Percentiles rank a stretch among this genome's conserved stretches.
Conservation (phyloP, 1,139 yeast genomes). For the Saccharomyces uvarum region DNA sequence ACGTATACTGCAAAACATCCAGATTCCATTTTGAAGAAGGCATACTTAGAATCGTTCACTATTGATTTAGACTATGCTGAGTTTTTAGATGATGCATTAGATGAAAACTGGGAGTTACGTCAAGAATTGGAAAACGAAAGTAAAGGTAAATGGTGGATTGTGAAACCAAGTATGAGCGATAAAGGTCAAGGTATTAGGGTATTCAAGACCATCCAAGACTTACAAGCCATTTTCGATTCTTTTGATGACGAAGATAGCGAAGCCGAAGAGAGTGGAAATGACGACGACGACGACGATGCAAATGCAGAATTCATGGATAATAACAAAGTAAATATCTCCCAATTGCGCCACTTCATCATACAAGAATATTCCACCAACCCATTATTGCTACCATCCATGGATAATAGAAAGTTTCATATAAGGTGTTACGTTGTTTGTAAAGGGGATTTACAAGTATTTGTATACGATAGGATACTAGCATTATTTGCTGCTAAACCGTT, state of each 20-base stretch:
- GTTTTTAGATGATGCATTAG: constrained; percentile 84
- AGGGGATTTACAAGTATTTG: constrained; percentile 70
- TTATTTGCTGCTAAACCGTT: constrained; percentile 63
- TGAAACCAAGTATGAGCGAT: constrained; percentile 95
- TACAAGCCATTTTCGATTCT: constrained; percentile 75
- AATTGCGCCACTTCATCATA: constrained; percentile 80
- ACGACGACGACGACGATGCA: constrained; percentile 31
- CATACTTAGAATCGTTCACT: constrained; percentile 70
- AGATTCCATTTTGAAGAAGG: constrained; percentile 45
- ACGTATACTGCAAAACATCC: constrained; percentile 72
- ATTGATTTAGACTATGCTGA: constrained; percentile 95
- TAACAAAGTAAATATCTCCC: constrained; percentile 65
- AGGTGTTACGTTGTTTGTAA: constrained; percentile 75
- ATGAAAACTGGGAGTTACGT: constrained; percentile 82
- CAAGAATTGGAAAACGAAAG: constrained; percentile 59
- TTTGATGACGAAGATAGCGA: constrained; percentile 64
- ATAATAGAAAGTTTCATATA: constrained; percentile 76
- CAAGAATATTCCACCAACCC: constrained; percentile 73
- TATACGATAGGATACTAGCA: constrained; percentile 70
- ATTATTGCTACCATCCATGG: constrained; percentile 51
- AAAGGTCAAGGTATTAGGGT: constrained; percentile 91
- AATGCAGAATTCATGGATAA: constrained; percentile 35
- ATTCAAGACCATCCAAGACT: constrained; percentile 67
- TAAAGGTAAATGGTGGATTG: constrained; percentile 68
- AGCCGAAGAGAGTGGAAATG: constrained; percentile 46